Base-by-base conservation (phyloP, 2,329 filamentous ascomycete genomes). In the Fusarium mangiferae region DNA sequence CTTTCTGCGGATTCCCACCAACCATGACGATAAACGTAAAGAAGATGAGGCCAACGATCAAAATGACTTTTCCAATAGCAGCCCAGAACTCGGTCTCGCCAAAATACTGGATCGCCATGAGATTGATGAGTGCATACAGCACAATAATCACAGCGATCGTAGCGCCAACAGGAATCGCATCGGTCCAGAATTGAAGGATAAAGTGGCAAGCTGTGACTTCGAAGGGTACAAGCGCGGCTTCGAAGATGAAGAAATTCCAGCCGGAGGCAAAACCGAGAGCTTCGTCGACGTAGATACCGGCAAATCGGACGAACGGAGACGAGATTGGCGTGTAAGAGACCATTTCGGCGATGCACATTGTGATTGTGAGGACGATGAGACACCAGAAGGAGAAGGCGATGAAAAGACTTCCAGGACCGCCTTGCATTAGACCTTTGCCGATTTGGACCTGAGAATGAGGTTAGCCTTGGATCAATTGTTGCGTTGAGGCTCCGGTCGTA, bases 11-110 rank as follows among this genome's bases (percentile, higher is more conserved):
- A 75, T 96, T 96, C 6, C 93, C 94, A 13, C 94, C 94, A 2
- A 96, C 84, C 91, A 96, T 96, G 73, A 91, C 90, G 73, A 97
- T 87, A 78, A 97, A 94, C 5, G 94, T 96, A 83, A 94, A 95
- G 72, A 90, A 77, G 74, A 95, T 88, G 57, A 96, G 86, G 3
- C 90, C 92, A 41, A 94, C 82, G 68, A 93, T 93, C 57, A 95
- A 86, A 5, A 95, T 75, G 6, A 94, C 88, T 35, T 95, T 94
- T 62, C 91, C 91, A 5, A 93, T 80, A 6, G 93, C 91, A 26
- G 91, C 89, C 87, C 88, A 90, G 78, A 97, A 96, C 79, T 96
- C 94, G 1, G 91, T 89, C 82, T 94, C 92, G 49, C 93, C 93
- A 66, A 93, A 95, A 86, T 88, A 94, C 72, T 92, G 87, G 24